Base-by-base conservation (phyloP, 129 eudicot genomes). In the Rutidosis leptorrhynchoides region DNA sequence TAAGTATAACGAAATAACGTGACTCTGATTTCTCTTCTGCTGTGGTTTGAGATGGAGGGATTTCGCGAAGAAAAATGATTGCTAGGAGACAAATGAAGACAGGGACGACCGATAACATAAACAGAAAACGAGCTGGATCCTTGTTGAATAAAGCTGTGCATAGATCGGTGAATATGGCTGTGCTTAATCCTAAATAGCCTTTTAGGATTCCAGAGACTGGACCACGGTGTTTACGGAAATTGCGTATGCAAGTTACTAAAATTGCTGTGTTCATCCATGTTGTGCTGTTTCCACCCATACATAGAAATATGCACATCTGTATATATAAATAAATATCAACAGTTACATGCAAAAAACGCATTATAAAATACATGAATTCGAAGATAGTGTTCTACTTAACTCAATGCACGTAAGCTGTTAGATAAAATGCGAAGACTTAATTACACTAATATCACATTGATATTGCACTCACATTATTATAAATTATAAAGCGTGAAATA, bases 231-330 rank as follows among this genome's bases (percentile, higher is more conserved):
- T 80, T 83, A 26, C 98, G 74, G 77, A 92, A 92, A 62, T 92
- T 92, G 7, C 98, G 85, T 19, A 92, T 92, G 83, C 96, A 92
- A 2, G 98, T 92, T 0, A 92, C 98, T 11, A 92, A 56, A 16
- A 92, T 62, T 23, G 98, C 98, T 8, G 98, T 92, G 80, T 92
- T 92, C 98, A 92, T 88, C 98, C 98, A 92, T 19, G 98, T 92
- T 4, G 98, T 88, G 19, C 98, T 92, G 83, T 92, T 92, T 7
- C 98, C 98, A 55, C 98, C 98, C 98, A 92, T 81, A 67, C 98
- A 92, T 32, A 92, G 70, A 54, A 92, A 88, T 62, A 92, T 71
- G 52, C 96, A 88, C 98, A 88, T 92, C 97, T 90, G 81, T 74
- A n/a, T n/a, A n/a, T n/a, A n/a, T n/a, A n/a, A n/a, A n/a, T n/a